Percentiles rank a stretch among this genome's conserved stretches.
phyloP scores from a whole-genome alignment of 2,329 filamentous ascomycete genomes.

The Apiospora malaysiana region DNA sequence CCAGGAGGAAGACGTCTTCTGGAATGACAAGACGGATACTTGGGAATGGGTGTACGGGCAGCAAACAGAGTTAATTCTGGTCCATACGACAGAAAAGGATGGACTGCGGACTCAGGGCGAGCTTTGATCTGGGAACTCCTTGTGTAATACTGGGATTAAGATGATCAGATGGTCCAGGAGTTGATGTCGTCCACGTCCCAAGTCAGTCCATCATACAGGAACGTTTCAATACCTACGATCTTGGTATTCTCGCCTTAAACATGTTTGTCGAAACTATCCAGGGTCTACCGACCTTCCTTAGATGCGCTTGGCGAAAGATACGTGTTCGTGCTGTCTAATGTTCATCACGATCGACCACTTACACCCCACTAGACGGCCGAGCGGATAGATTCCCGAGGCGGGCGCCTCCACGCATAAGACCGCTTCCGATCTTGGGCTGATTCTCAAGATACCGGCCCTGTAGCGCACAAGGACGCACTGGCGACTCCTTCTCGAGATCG shows the following conservation, averaged over 20 bases:
- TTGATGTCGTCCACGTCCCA: too few relatives aligned
- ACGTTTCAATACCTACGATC: too few relatives aligned
- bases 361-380: too few relatives aligned
- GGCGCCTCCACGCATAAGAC: background rate
- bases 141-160: background rate
- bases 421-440: slow-evolving; percentile 3
- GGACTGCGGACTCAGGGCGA: background rate
- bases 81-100: slow-evolving; percentile 28
- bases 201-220: too few relatives aligned
- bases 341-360: too few relatives aligned
- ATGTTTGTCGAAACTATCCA: too few relatives aligned
- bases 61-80: slow-evolving; percentile 51
- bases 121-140: background rate
- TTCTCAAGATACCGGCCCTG: background rate
- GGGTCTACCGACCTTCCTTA: too few relatives aligned
- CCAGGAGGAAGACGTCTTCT: slow-evolving; percentile 57
- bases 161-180: too few relatives aligned
- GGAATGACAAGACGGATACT: slow-evolving; percentile 42
- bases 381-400: background rate
- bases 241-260: too few relatives aligned
- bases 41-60: slow-evolving; percentile 58
- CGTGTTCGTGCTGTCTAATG: too few relatives aligned
- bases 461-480: slow-evolving; percentile 16
- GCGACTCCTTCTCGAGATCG: background rate
- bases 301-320: too few relatives aligned